These are phyloP conservation scores for Picochlorum sp. DNA, from an alignment of 139 green algal species.

Conservation along the genomic window DNA sequence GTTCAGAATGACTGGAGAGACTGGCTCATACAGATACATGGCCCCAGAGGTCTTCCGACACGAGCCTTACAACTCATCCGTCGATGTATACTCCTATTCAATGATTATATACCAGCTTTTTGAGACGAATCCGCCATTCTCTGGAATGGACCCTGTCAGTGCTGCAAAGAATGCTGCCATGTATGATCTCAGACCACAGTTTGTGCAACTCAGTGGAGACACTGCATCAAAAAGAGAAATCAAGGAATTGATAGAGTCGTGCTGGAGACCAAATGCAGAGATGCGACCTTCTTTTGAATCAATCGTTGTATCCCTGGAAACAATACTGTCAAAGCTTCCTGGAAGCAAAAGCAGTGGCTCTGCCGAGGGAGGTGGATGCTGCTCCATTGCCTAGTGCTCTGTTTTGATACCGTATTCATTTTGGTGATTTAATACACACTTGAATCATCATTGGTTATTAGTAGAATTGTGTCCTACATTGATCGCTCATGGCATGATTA, in stretches of 20 bases:
- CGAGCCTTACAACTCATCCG: constrained; percentile 58
- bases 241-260: constrained; percentile 32
- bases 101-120: constrained; percentile 58
- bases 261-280: constrained; percentile 25
- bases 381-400: constrained; percentile 5
- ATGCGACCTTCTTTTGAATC: constrained; percentile 12
- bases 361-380: constrained; percentile 3
- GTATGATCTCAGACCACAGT: constrained; percentile 33
- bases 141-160: constrained; percentile 44
- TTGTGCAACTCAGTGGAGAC: constrained; percentile 20
- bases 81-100: constrained; percentile 52
- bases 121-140: constrained; percentile 38
- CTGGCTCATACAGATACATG: constrained; percentile 54
- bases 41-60: constrained; percentile 58
- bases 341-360: not conserved
- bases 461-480: too few relatives aligned
- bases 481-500: too few relatives aligned
- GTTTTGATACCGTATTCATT: constrained; percentile 5
- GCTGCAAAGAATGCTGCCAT: constrained; percentile 40
- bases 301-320: constrained; percentile 4
- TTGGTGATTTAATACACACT: not conserved
- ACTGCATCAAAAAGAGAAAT: constrained; percentile 17
- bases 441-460: too few relatives aligned
- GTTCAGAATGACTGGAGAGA: constrained; percentile 81
- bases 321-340: constrained; percentile 10